Evolutionary conservation across 1,139 yeast genomes (phyloP), one percentile per base, ranked within the genome.

Genomic region (Hansenula lynferdii): DNA sequence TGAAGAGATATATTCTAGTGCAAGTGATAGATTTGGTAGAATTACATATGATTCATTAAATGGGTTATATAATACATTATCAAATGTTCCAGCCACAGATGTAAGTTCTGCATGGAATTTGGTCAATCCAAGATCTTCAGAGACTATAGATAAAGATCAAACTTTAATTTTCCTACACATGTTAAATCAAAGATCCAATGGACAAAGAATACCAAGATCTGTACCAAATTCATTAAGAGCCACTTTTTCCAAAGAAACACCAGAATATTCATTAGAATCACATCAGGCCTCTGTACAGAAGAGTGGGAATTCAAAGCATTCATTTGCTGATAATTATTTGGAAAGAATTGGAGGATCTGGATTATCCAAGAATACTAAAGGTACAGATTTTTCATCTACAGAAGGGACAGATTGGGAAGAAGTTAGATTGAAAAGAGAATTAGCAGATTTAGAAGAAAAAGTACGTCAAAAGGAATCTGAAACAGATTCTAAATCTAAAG

Each of bases 171-270:
- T 86, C 50, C 69, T 92, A 49, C 98, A 92, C 62, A 87, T 90
- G 49, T 71, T 92, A 53, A 87, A 89, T 61, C 96, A 90, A 61
- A 75, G 97, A 51, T 85, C 87, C 45, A 81, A 82, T 55, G 96
- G 96, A 25, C 81, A 82, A 51, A 70, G 94, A 44, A 80, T 92
- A 26, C 98, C 98, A 29, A 70, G 95, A 42, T 83, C 89, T n/a
- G 90, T 92, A 6, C 98, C 98, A n/a, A 85, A 92, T 2, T 79
- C 94, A 8, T 69, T 94, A 48, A 74, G 96, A 39, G 96, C 97
- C 5, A 85, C 97, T 0, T 90, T 90, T 61, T 84, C 87, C 30
- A 89, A 89, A 63, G 89, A 85, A 49, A 74, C 75, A 28, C 95
- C 96, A 8, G 81, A 79, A 45, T 90, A 85, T 60, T 83, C 84